Base-by-base conservation (phyloP, 371 early-diverging fungal genomes). In the Parasitella parasitica region DNA sequence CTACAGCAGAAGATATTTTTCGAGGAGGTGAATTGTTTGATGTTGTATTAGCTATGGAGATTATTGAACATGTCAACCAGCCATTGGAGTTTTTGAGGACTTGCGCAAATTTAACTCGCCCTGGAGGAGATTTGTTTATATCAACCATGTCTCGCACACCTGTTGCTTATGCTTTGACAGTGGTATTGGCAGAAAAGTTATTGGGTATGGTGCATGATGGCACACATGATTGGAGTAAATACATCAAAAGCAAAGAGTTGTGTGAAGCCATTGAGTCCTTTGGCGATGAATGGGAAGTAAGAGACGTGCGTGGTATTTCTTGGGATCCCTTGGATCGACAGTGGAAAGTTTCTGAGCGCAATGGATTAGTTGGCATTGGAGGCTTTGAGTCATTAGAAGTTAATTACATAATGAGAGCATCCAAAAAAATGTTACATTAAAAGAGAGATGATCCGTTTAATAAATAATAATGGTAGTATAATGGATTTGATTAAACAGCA, bases 141-240 rank as follows among this genome's bases (percentile, higher is more conserved):
- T 96, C 96, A 0, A 97, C 97, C 46, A 97, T 97, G 72, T 92
- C 92, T 60, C 90, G 96, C 3, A 95, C 97, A 2, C 82, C 87
- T 0, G 49, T 85, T 6, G 84, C 96, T 2, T 86, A 88, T 56
- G 69, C 91, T 8, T 67, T 94, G 54, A 95, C 96, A 5, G 86
- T 97, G n/a, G 64, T 89, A 8, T 64, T 91, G 38, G 96, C 98
- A 7, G 95, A 97, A 72, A 80, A 94, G 41, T 66, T 95, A 1
- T 62, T 97, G 27, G 68, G 85, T 7, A 73, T 90, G 77, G 95
- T 96, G 0, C 94, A 94, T 9, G 68, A 76, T 2, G 95, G 94
- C 4, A 97, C 98, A 0, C 98, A 97, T 61, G 89, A 93, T 27
- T 87, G 89, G 84, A 70, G 75, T 36, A 95, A 95, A 73, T 97